phyloP scores from a whole-genome alignment of 495 filamentous ascomycete species.

The Xylaria cubensis region DNA sequence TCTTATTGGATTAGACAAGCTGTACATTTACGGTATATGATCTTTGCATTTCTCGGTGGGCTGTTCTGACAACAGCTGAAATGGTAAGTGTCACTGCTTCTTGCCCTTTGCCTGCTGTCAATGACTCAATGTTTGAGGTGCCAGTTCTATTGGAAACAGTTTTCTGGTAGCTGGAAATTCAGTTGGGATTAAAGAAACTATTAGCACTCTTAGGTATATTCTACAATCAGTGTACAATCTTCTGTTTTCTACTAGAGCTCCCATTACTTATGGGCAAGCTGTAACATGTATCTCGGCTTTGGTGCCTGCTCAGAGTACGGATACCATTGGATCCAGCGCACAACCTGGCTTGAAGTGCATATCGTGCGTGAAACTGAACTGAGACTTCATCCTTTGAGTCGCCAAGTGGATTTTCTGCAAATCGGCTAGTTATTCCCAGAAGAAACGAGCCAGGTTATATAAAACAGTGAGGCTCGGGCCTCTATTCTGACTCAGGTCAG shows the following conservation, averaged over 20 bases:
- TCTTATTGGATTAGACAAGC: background rate
- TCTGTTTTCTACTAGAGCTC: background rate
- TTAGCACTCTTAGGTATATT: background rate
- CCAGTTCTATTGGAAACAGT: background rate
- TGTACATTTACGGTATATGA: background rate
- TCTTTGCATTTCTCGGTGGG: background rate
- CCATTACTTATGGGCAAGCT: background rate
- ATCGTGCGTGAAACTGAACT: background rate
- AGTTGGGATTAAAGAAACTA: background rate
- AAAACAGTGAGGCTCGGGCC: background rate
- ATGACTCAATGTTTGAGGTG: background rate
- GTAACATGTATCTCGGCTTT: background rate
- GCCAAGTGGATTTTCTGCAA: background rate
- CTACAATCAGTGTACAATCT: background rate
- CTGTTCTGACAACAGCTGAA: background rate
- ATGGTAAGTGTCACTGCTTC: background rate
- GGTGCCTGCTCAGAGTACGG: background rate
- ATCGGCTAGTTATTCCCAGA: background rate
- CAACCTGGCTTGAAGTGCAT: background rate
- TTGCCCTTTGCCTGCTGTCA: background rate
- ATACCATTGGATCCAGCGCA: background rate
- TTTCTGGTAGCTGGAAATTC: background rate
- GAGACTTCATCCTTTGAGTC: background rate
- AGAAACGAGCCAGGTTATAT: background rate
- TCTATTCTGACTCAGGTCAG: background rate